Percentiles rank a stretch among this genome's conserved stretches.
Evolutionary conservation across 108 stramenopile species (phyloP).

Genomic region (Aurantiochytrium sp.): DNA sequence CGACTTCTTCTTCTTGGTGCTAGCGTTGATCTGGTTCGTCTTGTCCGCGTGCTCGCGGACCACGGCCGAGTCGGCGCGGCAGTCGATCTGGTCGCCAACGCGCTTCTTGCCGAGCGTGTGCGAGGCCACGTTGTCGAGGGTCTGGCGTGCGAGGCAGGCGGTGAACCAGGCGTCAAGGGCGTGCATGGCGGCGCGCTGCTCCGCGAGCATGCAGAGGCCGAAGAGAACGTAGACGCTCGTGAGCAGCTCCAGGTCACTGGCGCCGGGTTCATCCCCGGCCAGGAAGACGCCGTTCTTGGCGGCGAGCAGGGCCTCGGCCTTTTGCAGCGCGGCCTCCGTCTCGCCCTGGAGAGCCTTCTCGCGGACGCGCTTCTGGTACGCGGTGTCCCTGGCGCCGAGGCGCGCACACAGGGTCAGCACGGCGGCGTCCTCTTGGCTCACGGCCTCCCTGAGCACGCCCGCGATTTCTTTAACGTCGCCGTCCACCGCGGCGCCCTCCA

Average conservation of each 20-base stretch:
- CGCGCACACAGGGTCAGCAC: conserved; percentile 1
- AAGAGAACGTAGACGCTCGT: not conserved
- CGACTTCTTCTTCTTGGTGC: conserved; percentile 10
- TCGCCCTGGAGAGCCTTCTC: not conserved
- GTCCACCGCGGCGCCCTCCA: too few relatives aligned
- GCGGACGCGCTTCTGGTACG: conserved; percentile 7
- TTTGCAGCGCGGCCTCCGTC: not conserved
- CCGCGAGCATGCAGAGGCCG: not conserved
- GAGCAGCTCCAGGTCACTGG: not conserved
- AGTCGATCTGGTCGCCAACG: conserved; percentile 8
- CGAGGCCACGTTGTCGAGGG: not conserved
- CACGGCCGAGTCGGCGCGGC: not conserved
- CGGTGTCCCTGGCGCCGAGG: not conserved
- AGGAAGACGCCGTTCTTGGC: not conserved
- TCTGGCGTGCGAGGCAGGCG: not conserved
- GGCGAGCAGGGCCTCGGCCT: not conserved
- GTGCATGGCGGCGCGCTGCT: not conserved
- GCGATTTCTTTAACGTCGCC: not conserved
- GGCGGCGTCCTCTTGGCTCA: not conserved
- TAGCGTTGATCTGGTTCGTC: conserved; percentile 28
- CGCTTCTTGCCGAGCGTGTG: not conserved
- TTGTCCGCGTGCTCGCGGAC: not conserved
- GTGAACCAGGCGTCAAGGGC: not conserved
- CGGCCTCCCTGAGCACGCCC: not conserved
- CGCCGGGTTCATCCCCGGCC: not conserved